phyloP scores from a whole-genome alignment of 768 basidiomycete genomes.

The Boletus subcaerulescens region DNA sequence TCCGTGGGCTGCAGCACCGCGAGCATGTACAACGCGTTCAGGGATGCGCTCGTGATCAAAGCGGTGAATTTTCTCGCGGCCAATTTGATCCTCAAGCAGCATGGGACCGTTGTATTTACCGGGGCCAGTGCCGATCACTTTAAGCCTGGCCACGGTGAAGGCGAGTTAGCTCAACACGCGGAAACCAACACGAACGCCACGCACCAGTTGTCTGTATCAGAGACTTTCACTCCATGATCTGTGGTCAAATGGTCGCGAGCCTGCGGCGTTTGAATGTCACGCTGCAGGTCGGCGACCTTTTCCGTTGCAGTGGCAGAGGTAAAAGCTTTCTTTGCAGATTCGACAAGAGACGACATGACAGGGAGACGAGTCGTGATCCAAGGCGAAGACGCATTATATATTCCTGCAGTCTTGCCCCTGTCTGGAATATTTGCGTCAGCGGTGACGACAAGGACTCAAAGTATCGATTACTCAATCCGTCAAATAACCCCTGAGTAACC shows the following conservation, averaged over 20 bases:
- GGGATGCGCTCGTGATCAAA: constrained; percentile 92
- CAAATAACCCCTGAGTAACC: neutral
- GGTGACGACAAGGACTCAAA: constrained; percentile 10
- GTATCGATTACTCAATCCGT: neutral
- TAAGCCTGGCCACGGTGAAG: constrained; percentile 44
- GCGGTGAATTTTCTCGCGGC: constrained; percentile 70
- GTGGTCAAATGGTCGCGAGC: constrained; percentile 44
- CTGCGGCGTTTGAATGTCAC: constrained; percentile 13
- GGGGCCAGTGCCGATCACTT: constrained; percentile 37
- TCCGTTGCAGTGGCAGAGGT: constrained; percentile 6
- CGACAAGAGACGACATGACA: constrained; percentile 13
- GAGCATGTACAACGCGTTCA: constrained; percentile 73
- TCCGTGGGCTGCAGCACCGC: constrained; percentile 79
- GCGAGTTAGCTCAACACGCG: constrained; percentile 3
- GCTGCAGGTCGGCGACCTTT: constrained; percentile 25
- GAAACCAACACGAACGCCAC: neutral
- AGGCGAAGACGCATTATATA: too few species aligned
- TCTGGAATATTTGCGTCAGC: constrained; percentile 19
- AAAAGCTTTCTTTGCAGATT: constrained; percentile 17
- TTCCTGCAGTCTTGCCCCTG: constrained; percentile 6
- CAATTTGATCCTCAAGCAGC: constrained; percentile 75
- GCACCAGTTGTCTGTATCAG: constrained; percentile 67
- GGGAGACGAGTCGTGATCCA: neutral
- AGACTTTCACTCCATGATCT: constrained; percentile 56
- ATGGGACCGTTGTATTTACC: constrained; percentile 58